Conservation (phyloP, 768 basidiomycete species). For the Cubamyces sp. region DNA sequence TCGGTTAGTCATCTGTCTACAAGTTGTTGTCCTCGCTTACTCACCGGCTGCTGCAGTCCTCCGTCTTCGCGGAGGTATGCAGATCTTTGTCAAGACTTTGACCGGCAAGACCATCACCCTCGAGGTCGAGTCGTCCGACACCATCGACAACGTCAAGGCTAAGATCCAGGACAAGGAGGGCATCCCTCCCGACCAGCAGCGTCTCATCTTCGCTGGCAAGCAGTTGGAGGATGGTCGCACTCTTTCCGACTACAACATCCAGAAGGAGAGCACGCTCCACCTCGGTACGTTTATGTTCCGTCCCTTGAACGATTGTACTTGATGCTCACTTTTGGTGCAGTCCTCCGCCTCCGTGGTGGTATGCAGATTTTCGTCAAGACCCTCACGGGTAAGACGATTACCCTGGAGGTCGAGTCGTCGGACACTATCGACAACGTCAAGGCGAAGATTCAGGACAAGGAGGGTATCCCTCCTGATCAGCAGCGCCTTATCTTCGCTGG, state of each 20-base stretch:
- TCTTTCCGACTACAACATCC: slow-evolving; percentile 73
- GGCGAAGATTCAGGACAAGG: slow-evolving; percentile 80
- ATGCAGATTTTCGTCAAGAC: slow-evolving; percentile 93
- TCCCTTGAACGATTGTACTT: slow-evolving; percentile 6
- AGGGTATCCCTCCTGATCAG: slow-evolving; percentile 83
- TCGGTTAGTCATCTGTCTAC: slow-evolving; percentile 36
- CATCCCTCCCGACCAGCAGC: slow-evolving; percentile 41
- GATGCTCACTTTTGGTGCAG: slow-evolving; percentile 36
- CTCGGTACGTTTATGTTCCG: slow-evolving; percentile 40
- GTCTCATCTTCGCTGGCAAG: slow-evolving; percentile 45
- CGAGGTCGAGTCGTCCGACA: slow-evolving; percentile 42
- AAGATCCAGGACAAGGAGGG: slow-evolving; percentile 44
- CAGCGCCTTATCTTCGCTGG: slow-evolving; percentile 89
- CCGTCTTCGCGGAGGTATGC: slow-evolving; percentile 39
- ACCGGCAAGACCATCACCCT: slow-evolving; percentile 42
- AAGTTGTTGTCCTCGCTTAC: slow-evolving; percentile 36
- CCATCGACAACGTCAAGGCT: slow-evolving; percentile 41
- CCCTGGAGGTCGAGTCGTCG: slow-evolving; percentile 88
- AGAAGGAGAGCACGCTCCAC: slow-evolving; percentile 85
- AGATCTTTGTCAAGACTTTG: slow-evolving; percentile 42
- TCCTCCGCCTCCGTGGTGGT: slow-evolving; percentile 84
- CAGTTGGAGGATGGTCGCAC: slow-evolving; percentile 61
- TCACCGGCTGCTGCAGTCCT: slow-evolving; percentile 23
- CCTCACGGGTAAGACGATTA: slow-evolving; percentile 88
- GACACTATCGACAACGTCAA: slow-evolving; percentile 93